phyloP scores from a whole-genome alignment of 2,329 filamentous ascomycete genomes.

The Basipetospora chlamydospora region DNA sequence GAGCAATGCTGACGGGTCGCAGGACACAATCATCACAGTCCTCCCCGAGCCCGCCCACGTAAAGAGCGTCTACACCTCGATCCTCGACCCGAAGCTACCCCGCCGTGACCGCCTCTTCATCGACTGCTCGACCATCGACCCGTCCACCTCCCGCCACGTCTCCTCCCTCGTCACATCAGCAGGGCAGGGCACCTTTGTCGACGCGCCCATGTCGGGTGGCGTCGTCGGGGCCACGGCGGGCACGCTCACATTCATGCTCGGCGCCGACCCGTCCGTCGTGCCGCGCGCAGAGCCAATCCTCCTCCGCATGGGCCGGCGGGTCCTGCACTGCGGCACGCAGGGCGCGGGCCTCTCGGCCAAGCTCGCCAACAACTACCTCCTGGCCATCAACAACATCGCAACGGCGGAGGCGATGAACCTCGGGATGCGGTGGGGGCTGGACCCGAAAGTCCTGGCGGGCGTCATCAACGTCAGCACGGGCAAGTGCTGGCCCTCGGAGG shows the following conservation, averaged over 20 bases:
- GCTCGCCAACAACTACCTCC: constrained; percentile 91
- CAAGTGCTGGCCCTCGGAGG: constrained; percentile 87
- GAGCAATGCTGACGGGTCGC: constrained; percentile 12
- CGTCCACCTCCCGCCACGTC: constrained; percentile 65
- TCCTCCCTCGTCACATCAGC: constrained; percentile 52
- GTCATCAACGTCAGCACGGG: constrained; percentile 91
- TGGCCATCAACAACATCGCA: constrained; percentile 81
- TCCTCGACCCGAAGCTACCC: constrained; percentile 43
- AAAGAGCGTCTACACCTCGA: constrained; percentile 62
- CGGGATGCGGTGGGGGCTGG: constrained; percentile 45
- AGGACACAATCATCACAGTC: constrained; percentile 81
- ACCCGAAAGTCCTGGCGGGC: constrained; percentile 53
- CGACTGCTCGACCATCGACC: constrained; percentile 94
- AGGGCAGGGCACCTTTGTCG: constrained; percentile 64
- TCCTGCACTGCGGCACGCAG: constrained; percentile 73
- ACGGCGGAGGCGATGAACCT: constrained; percentile 53
- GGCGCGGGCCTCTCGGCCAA: constrained; percentile 83
- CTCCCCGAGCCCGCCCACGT: constrained; percentile 85
- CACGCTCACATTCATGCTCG: constrained; percentile 92
- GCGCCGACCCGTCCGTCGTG: constrained; percentile 42
- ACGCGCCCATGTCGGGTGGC: constrained; percentile 93
- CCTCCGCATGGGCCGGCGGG: constrained; percentile 69
- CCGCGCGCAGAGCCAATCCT: constrained; percentile 54
- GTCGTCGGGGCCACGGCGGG: constrained; percentile 81
- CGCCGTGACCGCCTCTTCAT: constrained; percentile 65